Conservation (phyloP, 2,329 filamentous ascomycete genomes). For the Talaromyces sp. region DNA sequence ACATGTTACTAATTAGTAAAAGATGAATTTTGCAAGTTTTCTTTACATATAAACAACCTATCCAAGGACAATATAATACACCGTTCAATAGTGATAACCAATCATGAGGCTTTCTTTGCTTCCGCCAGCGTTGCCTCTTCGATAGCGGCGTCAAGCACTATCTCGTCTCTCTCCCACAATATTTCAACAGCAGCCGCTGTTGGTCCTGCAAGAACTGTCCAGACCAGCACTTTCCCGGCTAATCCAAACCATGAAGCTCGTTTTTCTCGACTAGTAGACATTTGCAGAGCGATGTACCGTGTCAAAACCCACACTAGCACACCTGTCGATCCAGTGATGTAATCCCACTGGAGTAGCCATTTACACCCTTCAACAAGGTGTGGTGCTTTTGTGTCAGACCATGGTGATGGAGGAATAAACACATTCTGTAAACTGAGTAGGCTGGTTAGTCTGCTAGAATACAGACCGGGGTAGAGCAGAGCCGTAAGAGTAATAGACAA, state of each 20-base stretch:
- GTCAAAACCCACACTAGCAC: background rate
- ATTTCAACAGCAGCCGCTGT: background rate
- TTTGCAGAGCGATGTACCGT: background rate
- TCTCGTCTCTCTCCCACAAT: constrained; percentile 4
- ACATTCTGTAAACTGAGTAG: background rate
- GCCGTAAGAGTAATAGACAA: background rate
- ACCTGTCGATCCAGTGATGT: background rate
- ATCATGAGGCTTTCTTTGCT: background rate
- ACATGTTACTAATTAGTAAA: background rate
- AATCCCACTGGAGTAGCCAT: constrained; percentile 6
- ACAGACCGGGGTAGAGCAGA: background rate
- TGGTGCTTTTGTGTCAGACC: background rate
- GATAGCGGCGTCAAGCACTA: background rate
- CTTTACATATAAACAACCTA: too few species aligned
- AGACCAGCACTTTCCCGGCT: background rate
- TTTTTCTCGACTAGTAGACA: background rate
- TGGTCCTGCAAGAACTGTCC: background rate
- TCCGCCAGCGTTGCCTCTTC: background rate
- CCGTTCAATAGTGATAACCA: too few species aligned
- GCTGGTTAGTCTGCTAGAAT: background rate
- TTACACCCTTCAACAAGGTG: constrained; percentile 1
- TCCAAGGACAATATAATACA: too few species aligned
- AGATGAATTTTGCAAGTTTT: background rate
- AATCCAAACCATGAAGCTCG: background rate
- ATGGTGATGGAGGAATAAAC: background rate